Conservation (phyloP, 2,329 filamentous ascomycete species). For the Botrytis hyacinthi region DNA sequence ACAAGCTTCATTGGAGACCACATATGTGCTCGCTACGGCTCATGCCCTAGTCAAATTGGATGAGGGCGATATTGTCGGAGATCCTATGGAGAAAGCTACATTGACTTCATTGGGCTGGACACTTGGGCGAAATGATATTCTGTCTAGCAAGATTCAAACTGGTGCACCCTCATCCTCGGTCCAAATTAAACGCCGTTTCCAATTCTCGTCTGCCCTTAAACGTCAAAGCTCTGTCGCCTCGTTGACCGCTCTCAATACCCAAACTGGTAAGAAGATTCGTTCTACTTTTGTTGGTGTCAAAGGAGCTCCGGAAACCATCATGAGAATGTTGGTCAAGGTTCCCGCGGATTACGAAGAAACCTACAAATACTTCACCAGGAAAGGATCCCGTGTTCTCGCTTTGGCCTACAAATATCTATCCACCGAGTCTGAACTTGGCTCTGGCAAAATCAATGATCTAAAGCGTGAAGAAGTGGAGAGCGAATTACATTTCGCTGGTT, state of each 20-base stretch:
- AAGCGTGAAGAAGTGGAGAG: slow-evolving; percentile 91
- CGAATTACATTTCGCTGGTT: slow-evolving; percentile 84
- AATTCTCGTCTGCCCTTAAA: slow-evolving; percentile 95
- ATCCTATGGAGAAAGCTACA: slow-evolving; percentile 99
- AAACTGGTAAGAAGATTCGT: slow-evolving; percentile 71
- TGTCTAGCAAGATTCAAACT: slow-evolving; percentile 63
- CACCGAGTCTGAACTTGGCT: slow-evolving; percentile 74
- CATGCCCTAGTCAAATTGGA: slow-evolving; percentile 95
- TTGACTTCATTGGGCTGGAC: slow-evolving; percentile 86
- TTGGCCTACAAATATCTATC: slow-evolving; percentile 92
- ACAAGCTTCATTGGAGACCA: slow-evolving; percentile 74
- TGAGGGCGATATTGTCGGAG: slow-evolving; percentile 94
- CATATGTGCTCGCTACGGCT: slow-evolving; percentile 88
- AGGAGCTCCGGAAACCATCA: slow-evolving; percentile 94
- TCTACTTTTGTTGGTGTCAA: slow-evolving; percentile 95
- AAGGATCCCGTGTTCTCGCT: slow-evolving; percentile 89
- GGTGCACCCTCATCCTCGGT: slow-evolving; percentile 68
- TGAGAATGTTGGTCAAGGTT: slow-evolving; percentile 81
- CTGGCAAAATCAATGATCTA: slow-evolving; percentile 84
- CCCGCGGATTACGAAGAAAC: slow-evolving; percentile 94
- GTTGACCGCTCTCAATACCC: slow-evolving; percentile 67
- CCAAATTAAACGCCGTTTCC: slow-evolving; percentile 94
- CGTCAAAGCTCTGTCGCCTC: slow-evolving; percentile 92
- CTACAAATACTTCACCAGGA: slow-evolving; percentile 95
- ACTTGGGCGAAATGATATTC: slow-evolving; percentile 82